phyloP scores from a whole-genome alignment of 139 green algal species.

The Chlamydomonas urium region DNA sequence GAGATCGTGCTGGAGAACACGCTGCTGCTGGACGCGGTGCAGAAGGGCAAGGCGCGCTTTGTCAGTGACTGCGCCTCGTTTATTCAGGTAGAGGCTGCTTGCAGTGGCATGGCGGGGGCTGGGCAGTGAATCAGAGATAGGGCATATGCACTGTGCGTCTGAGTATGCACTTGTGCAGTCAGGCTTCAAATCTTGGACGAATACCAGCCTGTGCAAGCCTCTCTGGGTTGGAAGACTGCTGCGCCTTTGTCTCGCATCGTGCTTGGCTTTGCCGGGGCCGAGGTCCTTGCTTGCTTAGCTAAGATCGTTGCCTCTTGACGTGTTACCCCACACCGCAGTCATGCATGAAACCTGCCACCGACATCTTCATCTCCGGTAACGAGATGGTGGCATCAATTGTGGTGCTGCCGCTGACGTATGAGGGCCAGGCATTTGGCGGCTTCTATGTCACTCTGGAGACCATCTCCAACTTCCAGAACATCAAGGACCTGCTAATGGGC shows the following conservation, averaged over 20 bases:
- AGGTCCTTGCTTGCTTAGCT: too few species aligned
- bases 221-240: too few species aligned
- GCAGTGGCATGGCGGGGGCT: too few species aligned
- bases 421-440: slow-evolving; percentile 46
- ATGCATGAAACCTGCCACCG: slow-evolving; percentile 57
- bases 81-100: slow-evolving; percentile 50
- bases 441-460: slow-evolving; percentile 49
- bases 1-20: slow-evolving; percentile 60
- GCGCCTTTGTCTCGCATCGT: too few species aligned
- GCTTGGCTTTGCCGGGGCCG: too few species aligned
- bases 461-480: slow-evolving; percentile 59
- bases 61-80: slow-evolving; percentile 55
- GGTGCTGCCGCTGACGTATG: slow-evolving; percentile 55
- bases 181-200: too few species aligned
- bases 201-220: too few species aligned
- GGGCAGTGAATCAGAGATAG: too few species aligned
- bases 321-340: too few species aligned
- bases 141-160: too few species aligned
- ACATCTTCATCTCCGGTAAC: slow-evolving; percentile 55
- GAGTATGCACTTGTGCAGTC: too few species aligned
- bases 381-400: slow-evolving; percentile 58
- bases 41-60: slow-evolving; percentile 63
- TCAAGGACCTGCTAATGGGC: slow-evolving; percentile 61
- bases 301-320: too few species aligned
- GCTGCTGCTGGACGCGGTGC: slow-evolving; percentile 52